Evolutionary conservation across 1,284 basidiomycete species (phyloP).

Genomic region (Vanrija sp.): DNA sequence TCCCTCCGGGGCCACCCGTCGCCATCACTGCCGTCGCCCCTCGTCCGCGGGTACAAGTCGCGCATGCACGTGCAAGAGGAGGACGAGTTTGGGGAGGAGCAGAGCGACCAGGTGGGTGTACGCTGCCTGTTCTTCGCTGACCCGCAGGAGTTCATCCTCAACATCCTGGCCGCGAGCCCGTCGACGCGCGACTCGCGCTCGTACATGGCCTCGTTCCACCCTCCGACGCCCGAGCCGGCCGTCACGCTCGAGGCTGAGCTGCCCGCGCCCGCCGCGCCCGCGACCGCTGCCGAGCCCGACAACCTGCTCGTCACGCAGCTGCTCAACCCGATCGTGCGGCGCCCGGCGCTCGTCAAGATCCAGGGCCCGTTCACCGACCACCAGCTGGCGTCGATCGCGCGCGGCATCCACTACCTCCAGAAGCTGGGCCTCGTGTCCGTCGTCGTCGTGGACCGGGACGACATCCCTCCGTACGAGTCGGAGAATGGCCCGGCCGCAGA

Average conservation of each 20-base stretch:
- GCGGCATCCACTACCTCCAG: slow-evolving; percentile 90
- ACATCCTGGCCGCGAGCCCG: slow-evolving; percentile 88
- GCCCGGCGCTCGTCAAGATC: slow-evolving; percentile 82
- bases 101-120: slow-evolving; percentile 10
- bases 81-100: slow-evolving; percentile 3
- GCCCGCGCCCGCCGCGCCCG: slow-evolving; percentile 20
- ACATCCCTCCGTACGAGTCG: slow-evolving; percentile 62
- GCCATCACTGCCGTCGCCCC: not conserved
- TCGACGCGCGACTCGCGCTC: slow-evolving; percentile 84
- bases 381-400: slow-evolving; percentile 88
- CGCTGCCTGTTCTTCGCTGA: not conserved
- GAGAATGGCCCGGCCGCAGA: slow-evolving; percentile 31
- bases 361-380: slow-evolving; percentile 96
- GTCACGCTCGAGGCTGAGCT: slow-evolving; percentile 20
- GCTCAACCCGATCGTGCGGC: slow-evolving; percentile 64
- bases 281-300: slow-evolving; percentile 20
- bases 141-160: slow-evolving; percentile 89
- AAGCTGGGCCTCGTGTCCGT: slow-evolving; percentile 92
- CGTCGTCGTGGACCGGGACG: slow-evolving; percentile 88
- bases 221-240: slow-evolving; percentile 44
- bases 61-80: slow-evolving; percentile 9
- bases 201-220: slow-evolving; percentile 78
- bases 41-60: not conserved
- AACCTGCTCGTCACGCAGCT: slow-evolving; percentile 74
- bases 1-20: not conserved